Evolutionary conservation across 1,284 basidiomycete species (phyloP), one percentile per base, ranked within the genome.

Genomic region (Coniferiporia sulphurascens): DNA sequence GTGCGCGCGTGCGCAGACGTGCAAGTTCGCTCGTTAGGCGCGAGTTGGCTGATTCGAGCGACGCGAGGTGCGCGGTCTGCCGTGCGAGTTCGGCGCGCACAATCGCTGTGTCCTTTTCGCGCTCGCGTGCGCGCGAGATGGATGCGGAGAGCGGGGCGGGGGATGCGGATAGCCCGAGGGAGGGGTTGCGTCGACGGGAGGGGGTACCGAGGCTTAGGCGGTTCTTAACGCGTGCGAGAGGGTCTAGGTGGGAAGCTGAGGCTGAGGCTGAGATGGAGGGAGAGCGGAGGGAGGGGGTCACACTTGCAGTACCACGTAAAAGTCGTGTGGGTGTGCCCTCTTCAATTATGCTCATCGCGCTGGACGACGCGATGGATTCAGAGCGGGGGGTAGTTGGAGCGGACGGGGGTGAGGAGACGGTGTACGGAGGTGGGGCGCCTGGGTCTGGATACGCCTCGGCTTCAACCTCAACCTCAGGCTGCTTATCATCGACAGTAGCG

Each of bases 41-140:
- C 2, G 78, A 72, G 62, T 91, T 92, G 5, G 76, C 76, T n/a
- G 74, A 71, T 69, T 92, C 89, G 0, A 91, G 75, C 1, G 76
- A 76, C 0, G 82, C 79, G 51, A 87, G 71, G 64, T 90, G 83
- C 4, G 75, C 69, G 0, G 83, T 79, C 63, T 88, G 86, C 1
- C 82, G 79, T 41, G 82, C 77, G 0, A 90, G 74, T 60, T 90
- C 87, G 4, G 82, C 82, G 9, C 82, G 73, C 4, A 88, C 76
- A 13, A 88, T 74, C 0, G 67, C 67, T 79, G 82, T 83, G 62
- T 74, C 77, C 59, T 81, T 78, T 36, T 79, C 76, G 34, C 52
- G 51, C 15, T 57, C 48, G n/a, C 36, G 58, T 9, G 21, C 35
- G 12, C 48, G 38, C 13, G 38, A 45, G 15, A 21, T 9, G 22